Evolutionary conservation across 352 stramenopile species (phyloP).

Genomic region (Phytopythium kandeliae): DNA sequence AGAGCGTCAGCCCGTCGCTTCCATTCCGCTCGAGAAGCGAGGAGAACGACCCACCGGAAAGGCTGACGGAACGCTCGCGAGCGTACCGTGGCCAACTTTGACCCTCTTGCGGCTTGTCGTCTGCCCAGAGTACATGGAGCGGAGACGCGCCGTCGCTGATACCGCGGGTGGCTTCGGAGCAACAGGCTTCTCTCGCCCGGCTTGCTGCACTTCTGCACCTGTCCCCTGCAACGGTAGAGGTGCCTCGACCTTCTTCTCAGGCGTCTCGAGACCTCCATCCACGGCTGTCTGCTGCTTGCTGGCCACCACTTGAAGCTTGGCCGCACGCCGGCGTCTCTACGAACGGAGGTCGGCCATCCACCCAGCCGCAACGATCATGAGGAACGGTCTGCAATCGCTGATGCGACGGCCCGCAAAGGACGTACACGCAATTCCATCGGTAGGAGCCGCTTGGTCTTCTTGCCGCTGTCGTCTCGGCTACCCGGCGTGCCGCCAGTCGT

Average conservation of each 20-base stretch:
- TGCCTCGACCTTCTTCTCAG: not conserved
- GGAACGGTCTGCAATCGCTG: not conserved
- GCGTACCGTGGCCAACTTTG: conserved; percentile 8
- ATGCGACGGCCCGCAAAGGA: not conserved
- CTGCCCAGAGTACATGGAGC: conserved; percentile 36
- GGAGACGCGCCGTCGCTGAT: conserved; percentile 16
- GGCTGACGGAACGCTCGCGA: conserved; percentile 13
- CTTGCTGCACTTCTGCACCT: not conserved
- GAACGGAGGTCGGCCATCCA: not conserved
- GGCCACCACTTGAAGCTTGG: conserved; percentile 33
- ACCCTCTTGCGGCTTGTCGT: conserved; percentile 11
- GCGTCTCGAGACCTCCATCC: not conserved
- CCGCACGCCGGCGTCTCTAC: conserved; percentile 56
- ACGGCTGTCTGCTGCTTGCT: not conserved
- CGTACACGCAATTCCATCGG: conserved; percentile 68
- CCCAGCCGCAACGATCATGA: too few species aligned
- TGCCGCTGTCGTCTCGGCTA: conserved; percentile 11
- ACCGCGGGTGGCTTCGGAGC: not conserved
- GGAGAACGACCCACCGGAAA: conserved; percentile 16
- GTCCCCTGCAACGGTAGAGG: not conserved
- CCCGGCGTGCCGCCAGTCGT: not conserved
- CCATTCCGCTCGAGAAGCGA: not conserved
- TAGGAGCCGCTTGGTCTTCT: conserved; percentile 51
- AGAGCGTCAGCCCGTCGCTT: conserved; percentile 19
- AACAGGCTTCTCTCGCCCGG: not conserved